Base-by-base conservation (phyloP, 2,329 filamentous ascomycete species). In the Aspergillus proliferans region DNA sequence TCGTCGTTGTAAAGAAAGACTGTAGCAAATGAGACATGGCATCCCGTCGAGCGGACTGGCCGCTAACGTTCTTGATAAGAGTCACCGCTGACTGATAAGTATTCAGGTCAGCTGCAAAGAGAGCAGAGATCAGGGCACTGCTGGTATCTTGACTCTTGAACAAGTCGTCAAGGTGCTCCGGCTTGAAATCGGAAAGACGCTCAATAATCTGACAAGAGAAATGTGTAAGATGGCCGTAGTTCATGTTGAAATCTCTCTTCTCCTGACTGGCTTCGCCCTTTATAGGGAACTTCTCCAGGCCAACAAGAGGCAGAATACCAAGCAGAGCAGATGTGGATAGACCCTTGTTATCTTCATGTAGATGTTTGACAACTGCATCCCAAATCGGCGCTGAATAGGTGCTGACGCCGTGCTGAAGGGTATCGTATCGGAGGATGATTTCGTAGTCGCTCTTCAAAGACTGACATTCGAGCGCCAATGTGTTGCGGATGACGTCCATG, bases 1-100 rank as follows among this genome's bases (percentile, higher is more conserved):
- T 69, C 3, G 77, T 78, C n/a, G 76, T 77, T 12, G 70, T 71
- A 54, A 81, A 82, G 53, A 78, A 79, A 0, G 72, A 71, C 44
- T 74, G 70, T n/a, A 85, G 62, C n/a, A 85, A 67, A 58, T 84
- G 76, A 41, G 77, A 77, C 12, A 86, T 70, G 14, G 82, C 82
- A 55, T 84, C 81, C 52, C 77, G 71, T 48, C 82, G 74, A 51
- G 76, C 78, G 47, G 78, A 78, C 65, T 94, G 83, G 7, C 80
- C 81, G 33, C 88, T 93, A 59, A 92, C 81, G 33, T 83, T 83
- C 68, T 95, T 95, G 55, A 97, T 79, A 24, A 97, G 74, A 56
- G 90, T 86, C 6, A 91, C 80, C 1, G 87, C 85, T 14, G 88
- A 86, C 63, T 91, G 85, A 52, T 88, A 89, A 30, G 93, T 84